These are phyloP conservation scores for Pichia manshurica DNA, from an alignment of 805 yeast species.

Conservation along the genomic window DNA sequence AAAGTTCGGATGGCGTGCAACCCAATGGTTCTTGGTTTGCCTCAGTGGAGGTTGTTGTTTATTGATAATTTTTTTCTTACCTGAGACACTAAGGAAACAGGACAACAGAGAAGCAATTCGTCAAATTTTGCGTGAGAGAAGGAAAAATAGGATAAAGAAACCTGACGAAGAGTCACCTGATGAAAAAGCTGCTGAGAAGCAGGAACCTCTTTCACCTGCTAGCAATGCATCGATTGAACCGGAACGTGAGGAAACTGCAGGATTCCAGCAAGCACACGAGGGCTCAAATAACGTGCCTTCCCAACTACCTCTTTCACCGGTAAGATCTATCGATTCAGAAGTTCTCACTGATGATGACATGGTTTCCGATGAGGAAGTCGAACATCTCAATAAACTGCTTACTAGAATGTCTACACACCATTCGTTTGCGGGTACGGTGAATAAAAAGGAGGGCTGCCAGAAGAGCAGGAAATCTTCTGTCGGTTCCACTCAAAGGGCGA, in stretches of 20 bases:
- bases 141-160: constrained; percentile 16
- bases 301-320: neutral
- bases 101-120: constrained; percentile 54
- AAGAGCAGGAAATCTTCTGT: neutral
- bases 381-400: constrained; percentile 31
- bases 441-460: neutral
- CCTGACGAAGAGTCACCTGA: constrained; percentile 11
- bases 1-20: constrained; percentile 82
- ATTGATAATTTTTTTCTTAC: constrained; percentile 51
- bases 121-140: constrained; percentile 37
- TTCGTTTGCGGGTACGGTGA: constrained; percentile 10
- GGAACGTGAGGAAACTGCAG: neutral
- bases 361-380: constrained; percentile 18
- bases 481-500: neutral
- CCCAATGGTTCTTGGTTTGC: constrained; percentile 79
- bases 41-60: constrained; percentile 50
- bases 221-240: neutral
- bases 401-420: constrained; percentile 29
- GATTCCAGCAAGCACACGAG: neutral
- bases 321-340: constrained; percentile 3
- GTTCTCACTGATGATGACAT: constrained; percentile 6
- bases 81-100: constrained; percentile 70
- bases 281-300: neutral
- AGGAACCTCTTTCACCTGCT: neutral
- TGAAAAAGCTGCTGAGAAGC: neutral